A percentile compares a stretch with the other conserved stretches of the same genome.
phyloP scores from a whole-genome alignment of 768 basidiomycete genomes.

The Boletus sp. region DNA sequence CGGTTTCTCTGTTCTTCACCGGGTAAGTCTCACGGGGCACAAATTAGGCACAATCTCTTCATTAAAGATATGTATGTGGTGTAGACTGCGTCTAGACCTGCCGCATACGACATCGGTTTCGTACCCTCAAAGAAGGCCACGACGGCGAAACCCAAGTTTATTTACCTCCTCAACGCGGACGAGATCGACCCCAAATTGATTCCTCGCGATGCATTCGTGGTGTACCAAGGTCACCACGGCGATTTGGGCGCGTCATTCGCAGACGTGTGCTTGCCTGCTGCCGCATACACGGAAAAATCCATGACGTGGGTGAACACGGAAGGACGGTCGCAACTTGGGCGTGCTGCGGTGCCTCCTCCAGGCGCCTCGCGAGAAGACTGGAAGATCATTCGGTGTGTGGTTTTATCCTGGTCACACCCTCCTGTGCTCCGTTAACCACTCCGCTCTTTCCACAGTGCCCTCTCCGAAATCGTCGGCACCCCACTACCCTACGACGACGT shows the following conservation, averaged over 20 bases:
- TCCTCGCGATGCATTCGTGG: slow-evolving; percentile 90
- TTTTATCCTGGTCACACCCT: neutral
- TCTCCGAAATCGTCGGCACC: slow-evolving; percentile 80
- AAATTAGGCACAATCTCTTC: neutral
- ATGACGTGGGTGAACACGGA: slow-evolving; percentile 97
- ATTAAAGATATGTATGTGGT: neutral
- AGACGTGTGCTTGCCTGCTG: slow-evolving; percentile 91
- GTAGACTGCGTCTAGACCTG: slow-evolving; percentile 87
- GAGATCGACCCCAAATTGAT: slow-evolving; percentile 87
- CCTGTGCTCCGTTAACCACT: neutral
- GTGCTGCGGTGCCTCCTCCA: slow-evolving; percentile 91
- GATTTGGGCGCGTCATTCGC: slow-evolving; percentile 95
- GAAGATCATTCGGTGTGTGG: slow-evolving; percentile 84
- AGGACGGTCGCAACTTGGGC: slow-evolving; percentile 85
- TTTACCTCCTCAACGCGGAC: slow-evolving; percentile 96
- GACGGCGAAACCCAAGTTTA: slow-evolving; percentile 79
- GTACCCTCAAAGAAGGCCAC: slow-evolving; percentile 79
- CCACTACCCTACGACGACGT: slow-evolving; percentile 90
- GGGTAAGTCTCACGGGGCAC: slow-evolving; percentile 47
- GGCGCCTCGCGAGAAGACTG: slow-evolving; percentile 95
- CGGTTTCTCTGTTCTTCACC: slow-evolving; percentile 88
- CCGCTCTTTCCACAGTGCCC: slow-evolving; percentile 49
- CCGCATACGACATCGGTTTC: slow-evolving; percentile 94
- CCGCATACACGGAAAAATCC: slow-evolving; percentile 91
- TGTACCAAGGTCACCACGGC: slow-evolving; percentile 98